Conservation (phyloP, 2,329 filamentous ascomycete species). For the Hymenoscyphus fraxineus region DNA sequence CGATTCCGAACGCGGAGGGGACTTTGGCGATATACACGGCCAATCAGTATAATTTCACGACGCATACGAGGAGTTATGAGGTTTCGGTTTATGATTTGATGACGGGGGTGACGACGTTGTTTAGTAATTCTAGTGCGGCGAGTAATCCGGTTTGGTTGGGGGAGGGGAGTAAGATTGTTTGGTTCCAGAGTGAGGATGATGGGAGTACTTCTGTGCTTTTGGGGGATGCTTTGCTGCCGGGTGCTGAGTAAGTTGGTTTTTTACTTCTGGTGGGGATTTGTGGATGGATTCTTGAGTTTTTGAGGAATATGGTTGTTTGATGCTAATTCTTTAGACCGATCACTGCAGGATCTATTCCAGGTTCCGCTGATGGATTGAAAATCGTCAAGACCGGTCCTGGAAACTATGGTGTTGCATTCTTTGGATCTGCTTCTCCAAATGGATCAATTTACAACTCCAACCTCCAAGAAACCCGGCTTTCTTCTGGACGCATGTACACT, state of each 20-base stretch:
- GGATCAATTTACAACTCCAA: constrained; percentile 25
- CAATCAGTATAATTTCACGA: constrained; percentile 74
- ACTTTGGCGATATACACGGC: constrained; percentile 62
- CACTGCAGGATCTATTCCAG: constrained; percentile 24
- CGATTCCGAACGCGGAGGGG: constrained; percentile 63
- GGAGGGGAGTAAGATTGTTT: constrained; percentile 25
- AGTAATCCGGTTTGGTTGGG: constrained; percentile 27
- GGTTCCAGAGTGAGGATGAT: constrained; percentile 26
- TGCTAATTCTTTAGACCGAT: constrained; percentile 18
- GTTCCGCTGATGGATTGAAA: constrained; percentile 26
- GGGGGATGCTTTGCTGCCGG: constrained; percentile 24
- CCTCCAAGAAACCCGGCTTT: constrained; percentile 18
- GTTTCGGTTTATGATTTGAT: constrained; percentile 65
- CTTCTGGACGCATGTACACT: constrained; percentile 24
- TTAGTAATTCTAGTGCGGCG: constrained; percentile 26
- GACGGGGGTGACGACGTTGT: constrained; percentile 19
- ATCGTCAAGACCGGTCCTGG: constrained; percentile 18
- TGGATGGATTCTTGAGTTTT: neutral
- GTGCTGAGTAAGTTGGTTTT: constrained; percentile 20
- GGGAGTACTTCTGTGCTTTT: constrained; percentile 26
- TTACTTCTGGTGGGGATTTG: neutral
- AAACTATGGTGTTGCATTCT: constrained; percentile 21
- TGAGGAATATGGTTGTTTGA: constrained; percentile 3
- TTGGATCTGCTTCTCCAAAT: constrained; percentile 24
- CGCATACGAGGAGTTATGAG: constrained; percentile 63